A percentile compares a stretch with the other conserved stretches of the same genome.
These are phyloP conservation scores for Volvox reticuliferus DNA, from an alignment of 139 green algal genomes.

Conservation along the genomic window DNA sequence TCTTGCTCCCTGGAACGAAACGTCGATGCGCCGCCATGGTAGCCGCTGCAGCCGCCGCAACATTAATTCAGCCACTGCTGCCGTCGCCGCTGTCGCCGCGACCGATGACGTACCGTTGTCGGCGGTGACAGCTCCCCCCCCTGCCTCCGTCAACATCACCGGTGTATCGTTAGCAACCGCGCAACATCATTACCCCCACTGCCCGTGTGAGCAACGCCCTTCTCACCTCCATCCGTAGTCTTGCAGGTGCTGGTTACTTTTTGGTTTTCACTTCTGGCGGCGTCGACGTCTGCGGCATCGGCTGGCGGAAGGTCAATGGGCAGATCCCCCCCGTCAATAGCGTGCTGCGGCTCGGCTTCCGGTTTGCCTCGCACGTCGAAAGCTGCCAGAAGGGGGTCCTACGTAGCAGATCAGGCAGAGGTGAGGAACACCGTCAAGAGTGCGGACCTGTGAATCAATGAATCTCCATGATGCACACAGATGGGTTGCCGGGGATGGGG, in stretches of 20 bases:
- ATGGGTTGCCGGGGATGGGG: too few relatives aligned
- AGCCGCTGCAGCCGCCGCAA: constrained; percentile 74
- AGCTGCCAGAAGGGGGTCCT: constrained; percentile 49
- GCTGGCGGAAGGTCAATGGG: constrained; percentile 5
- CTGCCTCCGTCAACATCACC: too few relatives aligned
- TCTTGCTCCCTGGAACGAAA: constrained; percentile 66
- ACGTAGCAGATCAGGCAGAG: background rate
- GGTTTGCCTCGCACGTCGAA: constrained; percentile 44
- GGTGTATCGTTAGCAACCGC: too few relatives aligned
- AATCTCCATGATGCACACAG: too few relatives aligned
- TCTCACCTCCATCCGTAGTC: too few relatives aligned
- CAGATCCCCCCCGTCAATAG: background rate
- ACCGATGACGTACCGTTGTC: background rate
- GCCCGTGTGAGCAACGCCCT: too few relatives aligned
- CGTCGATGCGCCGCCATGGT: constrained; percentile 85
- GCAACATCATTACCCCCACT: too few relatives aligned
- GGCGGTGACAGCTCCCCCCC: too few relatives aligned
- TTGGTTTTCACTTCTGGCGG: background rate
- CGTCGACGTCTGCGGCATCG: background rate
- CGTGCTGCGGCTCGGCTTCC: background rate
- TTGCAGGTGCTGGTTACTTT: too few relatives aligned
- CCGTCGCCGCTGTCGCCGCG: background rate
- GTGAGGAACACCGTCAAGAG: too few relatives aligned
- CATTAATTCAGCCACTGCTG: constrained; percentile 56
- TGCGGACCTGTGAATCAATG: too few relatives aligned